Evolutionary conservation across 2,329 filamentous ascomycete species (phyloP), one percentile per base, ranked within the genome.

Genomic region (Colletotrichum horii): DNA sequence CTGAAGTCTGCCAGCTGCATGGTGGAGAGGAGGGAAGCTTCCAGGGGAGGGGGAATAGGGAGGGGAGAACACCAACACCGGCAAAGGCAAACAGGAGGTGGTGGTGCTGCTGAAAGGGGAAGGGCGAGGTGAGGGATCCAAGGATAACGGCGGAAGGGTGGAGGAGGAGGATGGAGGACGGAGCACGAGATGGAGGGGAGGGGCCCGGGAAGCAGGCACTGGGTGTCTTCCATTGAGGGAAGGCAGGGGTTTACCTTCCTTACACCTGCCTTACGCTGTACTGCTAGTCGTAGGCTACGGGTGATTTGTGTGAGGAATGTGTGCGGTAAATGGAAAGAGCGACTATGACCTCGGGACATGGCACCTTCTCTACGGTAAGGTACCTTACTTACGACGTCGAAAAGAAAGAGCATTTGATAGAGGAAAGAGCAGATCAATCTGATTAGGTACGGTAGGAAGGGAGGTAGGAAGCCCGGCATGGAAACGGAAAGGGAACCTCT

Each of bases 151-250:
- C 24, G 28, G 71, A 55, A 28, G 48, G 60, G 43, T 52, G 43
- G 43, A 52, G 43, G 43, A 52, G 43, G 43, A 22, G 43, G n/a
- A 52, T 52, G 43, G n/a, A 52, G 43, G 43, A 22, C 43, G 43
- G 43, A n/a, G n/a, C n/a, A 52, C n/a, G 43, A 38, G 30, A 48
- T 26, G 60, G 71, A 70, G 70, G 34, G 28, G 64, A 28, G 71
- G 58, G 66, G 60, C 60, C 48, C 66, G 48, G 71, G 34, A 64
- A 69, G 71, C 66, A 70, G 58, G 71, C 61, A 62, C 60, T 36
- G 69, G 69, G 30, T 43, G 32, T 55, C 34, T 48, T n/a, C n/a
- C n/a, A n/a, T n/a, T n/a, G 30, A 32, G 52, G 60, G 34, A 74
- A 43, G 60, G 48, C 64, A 70, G 24, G 58, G 61, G 36, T 22